Evolutionary conservation across 768 basidiomycete species (phyloP), one percentile per base, ranked within the genome.

Genomic region (Serendipita indica): DNA sequence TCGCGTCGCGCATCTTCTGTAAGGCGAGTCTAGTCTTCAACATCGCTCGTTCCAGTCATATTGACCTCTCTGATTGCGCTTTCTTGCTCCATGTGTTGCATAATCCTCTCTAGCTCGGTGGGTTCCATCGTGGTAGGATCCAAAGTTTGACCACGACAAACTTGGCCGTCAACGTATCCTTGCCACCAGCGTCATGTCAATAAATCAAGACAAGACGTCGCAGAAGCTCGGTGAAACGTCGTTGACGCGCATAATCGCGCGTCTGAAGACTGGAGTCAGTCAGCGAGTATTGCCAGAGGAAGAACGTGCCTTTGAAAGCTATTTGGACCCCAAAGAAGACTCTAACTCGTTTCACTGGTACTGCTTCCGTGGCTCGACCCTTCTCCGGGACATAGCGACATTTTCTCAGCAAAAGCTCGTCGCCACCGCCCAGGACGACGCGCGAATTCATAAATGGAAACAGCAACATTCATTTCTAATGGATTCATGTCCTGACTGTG

Each of bases 1-100:
- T 82, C 68, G 84, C 80, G 28, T 86, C 85, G 64, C 79, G 84
- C 70, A 90, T 84, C 82, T 80, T 86, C 88, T 90, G 63, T 4
- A 45, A 3, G 68, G 32, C 45, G 59, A 60, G 49, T 39, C 25
- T 33, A 25, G 46, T 39, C 5, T n/a, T n/a, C 6, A 25, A 43
- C 5, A 43, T n/a, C 18, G n/a, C 7, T 5, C 5, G 5, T 6
- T 18, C 41, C 5, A 43, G 5, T n/a, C 18, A 43, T 56, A 65
- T 67, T 63, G 67, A 85, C 86, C 75, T 87, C 86, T 68, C 77
- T 74, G 18, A 82, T 69, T 49, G 80, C 79, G 34, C 75, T 72
- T 64, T 88, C 86, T 56, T 73, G 70, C 61, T 86, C 83, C 27
- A 86, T 75, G 28, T 83, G 68, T 20, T 67, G 63, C 62, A 81